Base-by-base conservation (phyloP, 306 rosid species). In the Cicer chorassanicum region DNA sequence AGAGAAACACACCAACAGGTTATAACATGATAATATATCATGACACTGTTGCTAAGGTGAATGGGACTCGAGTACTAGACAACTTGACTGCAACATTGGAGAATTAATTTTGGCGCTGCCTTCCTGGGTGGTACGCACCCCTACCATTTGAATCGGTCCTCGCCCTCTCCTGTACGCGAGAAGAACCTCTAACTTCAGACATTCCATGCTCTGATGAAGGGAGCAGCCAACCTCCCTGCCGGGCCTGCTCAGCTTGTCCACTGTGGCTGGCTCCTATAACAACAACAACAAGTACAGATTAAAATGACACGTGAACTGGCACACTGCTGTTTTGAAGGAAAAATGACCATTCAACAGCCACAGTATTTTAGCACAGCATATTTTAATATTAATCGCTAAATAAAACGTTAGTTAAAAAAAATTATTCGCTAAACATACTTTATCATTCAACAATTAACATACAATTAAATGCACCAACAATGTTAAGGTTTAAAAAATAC, bases 201-300 rank as follows among this genome's bases (percentile, higher is more conserved):
- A 75, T 54, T 50, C 77, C 79, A 11, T 10, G 18, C 79, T 89
- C 91, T 1, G 75, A 70, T 15, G 86, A 84, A 64, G 95, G 95
- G 46, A 91, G 92, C 6, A 88, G 88, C 92, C 84, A 76, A 38
- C 85, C 95, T 45, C 88, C 84, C 53, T 46, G 78, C 39, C 84
- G 21, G 1, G 75, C 54, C 64, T 29, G 86, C 77, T 46, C 86
- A 73, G 34, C 61, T 24, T 76, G 83, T 39, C 87, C 81, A 29
- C 82, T 53, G 39, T 75, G 49, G 46, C 84, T 9, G 46, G 53
- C 78, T 74, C 89, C 95, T 89, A 74, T 43, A 76, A 79, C 60
- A 84, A 21, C 41, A 45, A n/a, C 62, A 9, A 43, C 4, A 41
- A 21, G 34, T 24, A 54, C 75, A 76, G 54, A 48, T 36, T 64